A percentile compares a stretch with the other conserved stretches of the same genome.
Evolutionary conservation across 2,329 filamentous ascomycete genomes (phyloP).

Genomic region (Trichoderma polysporum): DNA sequence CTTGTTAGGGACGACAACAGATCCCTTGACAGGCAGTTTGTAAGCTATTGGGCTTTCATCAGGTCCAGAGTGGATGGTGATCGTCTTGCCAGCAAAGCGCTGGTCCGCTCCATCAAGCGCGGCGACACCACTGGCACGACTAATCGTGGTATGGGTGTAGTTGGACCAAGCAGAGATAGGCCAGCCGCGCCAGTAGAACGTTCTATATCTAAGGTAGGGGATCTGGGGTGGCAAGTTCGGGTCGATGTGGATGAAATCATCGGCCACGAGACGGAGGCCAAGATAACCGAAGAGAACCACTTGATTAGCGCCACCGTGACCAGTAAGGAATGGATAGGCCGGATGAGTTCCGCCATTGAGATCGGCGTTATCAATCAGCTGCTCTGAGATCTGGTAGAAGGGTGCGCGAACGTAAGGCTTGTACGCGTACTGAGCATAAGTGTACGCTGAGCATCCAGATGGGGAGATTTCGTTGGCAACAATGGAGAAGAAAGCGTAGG

Average conservation of each 20-base stretch:
- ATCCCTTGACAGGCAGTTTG: slow-evolving; percentile 47
- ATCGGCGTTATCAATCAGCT: slow-evolving; percentile 61
- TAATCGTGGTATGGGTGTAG: slow-evolving; percentile 28
- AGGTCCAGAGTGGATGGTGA: slow-evolving; percentile 58
- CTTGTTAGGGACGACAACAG: slow-evolving; percentile 58
- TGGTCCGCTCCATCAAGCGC: slow-evolving; percentile 52
- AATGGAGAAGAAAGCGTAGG: slow-evolving; percentile 67
- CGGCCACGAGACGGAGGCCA: slow-evolving; percentile 59
- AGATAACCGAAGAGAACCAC: slow-evolving; percentile 67
- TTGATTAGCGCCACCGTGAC: slow-evolving; percentile 68
- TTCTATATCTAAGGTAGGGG: slow-evolving; percentile 46
- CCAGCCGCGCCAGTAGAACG: slow-evolving; percentile 34
- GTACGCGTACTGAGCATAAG: slow-evolving; percentile 62
- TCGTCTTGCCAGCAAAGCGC: slow-evolving; percentile 52
- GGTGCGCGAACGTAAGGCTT: slow-evolving; percentile 64
- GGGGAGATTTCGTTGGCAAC: slow-evolving; percentile 64
- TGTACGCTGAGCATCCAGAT: slow-evolving; percentile 67
- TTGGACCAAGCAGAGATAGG: slow-evolving; percentile 28
- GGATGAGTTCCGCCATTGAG: slow-evolving; percentile 52
- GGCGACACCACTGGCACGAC: slow-evolving; percentile 34
- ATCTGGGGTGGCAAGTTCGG: slow-evolving; percentile 59
- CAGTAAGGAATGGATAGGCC: slow-evolving; percentile 70
- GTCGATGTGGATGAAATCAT: slow-evolving; percentile 57
- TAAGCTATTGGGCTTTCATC: slow-evolving; percentile 41
- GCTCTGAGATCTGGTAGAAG: slow-evolving; percentile 71